These are phyloP conservation scores for Termitomyces sp. DNA, from an alignment of 768 basidiomycete species.

Conservation along the genomic window DNA sequence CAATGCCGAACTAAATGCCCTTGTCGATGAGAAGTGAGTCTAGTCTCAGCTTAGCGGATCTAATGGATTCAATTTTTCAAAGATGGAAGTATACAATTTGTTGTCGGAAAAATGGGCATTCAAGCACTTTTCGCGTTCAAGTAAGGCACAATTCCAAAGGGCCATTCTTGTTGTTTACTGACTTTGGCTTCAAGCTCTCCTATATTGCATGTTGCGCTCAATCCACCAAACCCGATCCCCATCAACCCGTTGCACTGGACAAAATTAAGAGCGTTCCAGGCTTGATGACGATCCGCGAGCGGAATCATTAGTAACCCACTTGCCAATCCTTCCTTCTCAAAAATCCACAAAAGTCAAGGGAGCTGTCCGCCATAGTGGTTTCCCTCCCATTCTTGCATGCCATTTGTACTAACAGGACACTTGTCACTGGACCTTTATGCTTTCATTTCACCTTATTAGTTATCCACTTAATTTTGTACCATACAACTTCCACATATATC, in stretches of 20 bases:
- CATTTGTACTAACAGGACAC: background rate
- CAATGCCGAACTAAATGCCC: slow-evolving; percentile 48
- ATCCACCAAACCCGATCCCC: slow-evolving; percentile 50
- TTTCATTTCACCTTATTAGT: background rate
- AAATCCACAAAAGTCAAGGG: background rate
- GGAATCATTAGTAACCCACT: slow-evolving; percentile 26
- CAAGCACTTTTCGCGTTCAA: slow-evolving; percentile 50
- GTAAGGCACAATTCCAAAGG: slow-evolving; percentile 32
- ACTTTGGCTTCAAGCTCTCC: slow-evolving; percentile 41
- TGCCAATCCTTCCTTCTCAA: background rate
- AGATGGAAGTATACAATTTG: slow-evolving; percentile 68
- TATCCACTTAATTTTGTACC: background rate
- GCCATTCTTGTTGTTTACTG: background rate
- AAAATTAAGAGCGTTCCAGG: slow-evolving; percentile 62
- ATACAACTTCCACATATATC: background rate
- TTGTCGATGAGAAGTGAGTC: slow-evolving; percentile 70
- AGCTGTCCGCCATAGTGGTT: background rate
- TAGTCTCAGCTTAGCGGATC: background rate
- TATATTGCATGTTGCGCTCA: slow-evolving; percentile 61
- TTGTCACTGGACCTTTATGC: background rate
- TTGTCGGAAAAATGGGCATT: slow-evolving; percentile 42
- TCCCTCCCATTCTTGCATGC: background rate
- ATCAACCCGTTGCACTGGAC: slow-evolving; percentile 59
- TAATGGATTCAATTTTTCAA: slow-evolving; percentile 6
- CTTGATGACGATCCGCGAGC: slow-evolving; percentile 67